Evolutionary conservation across 1,284 basidiomycete genomes (phyloP), one percentile per base, ranked within the genome.

Genomic region (Erythrobasidium hasegawianum): DNA sequence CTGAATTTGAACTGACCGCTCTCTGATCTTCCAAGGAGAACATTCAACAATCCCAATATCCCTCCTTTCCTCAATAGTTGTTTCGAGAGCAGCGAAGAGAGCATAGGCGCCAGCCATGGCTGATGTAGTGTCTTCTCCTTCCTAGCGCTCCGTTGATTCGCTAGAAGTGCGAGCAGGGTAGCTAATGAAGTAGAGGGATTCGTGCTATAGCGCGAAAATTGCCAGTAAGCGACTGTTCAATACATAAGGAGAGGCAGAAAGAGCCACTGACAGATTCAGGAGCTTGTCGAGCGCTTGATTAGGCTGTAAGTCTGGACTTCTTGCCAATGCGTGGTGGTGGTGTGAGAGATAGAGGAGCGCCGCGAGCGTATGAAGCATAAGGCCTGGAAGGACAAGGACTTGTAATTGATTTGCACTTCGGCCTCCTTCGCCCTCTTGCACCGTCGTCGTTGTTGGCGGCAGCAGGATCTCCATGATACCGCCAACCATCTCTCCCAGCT

Each of bases 21-120:
- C 10, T 68, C 61, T 1, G 54, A 14, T 13, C 57, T 43, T 7
- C 70, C 70, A 26, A 72, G 43, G 18, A 73, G 69, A 10, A 74
- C 67, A 41, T 72, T 64, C 26, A 74, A 41, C 1, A 74, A 55
- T 2, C 68, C 59, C 1, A 71, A 64, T 0, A 74, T 69, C 16
- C 73, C 73, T 9, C 66, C 64, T 0, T 68, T 66, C 1, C 71
- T 69, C 0, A 67, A 20, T n/a, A 74, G 56, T 53, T 71, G 71
- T 2, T 47, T 39, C 5, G 72, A 69, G 8, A 74, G 66, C 4
- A 68, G 59, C 1, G 24, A 13, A 1, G 70, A 55, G 5, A 72
- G 50, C 2, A 26, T n/a, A 1, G 54, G 24, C 20, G 64, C 66
- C 11, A 62, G 27, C 55, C 55, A 57, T 20, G 43, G 55, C 13